Evolutionary conservation across 1,139 yeast genomes (phyloP).

Genomic region (Yamadazyma conglobata): DNA sequence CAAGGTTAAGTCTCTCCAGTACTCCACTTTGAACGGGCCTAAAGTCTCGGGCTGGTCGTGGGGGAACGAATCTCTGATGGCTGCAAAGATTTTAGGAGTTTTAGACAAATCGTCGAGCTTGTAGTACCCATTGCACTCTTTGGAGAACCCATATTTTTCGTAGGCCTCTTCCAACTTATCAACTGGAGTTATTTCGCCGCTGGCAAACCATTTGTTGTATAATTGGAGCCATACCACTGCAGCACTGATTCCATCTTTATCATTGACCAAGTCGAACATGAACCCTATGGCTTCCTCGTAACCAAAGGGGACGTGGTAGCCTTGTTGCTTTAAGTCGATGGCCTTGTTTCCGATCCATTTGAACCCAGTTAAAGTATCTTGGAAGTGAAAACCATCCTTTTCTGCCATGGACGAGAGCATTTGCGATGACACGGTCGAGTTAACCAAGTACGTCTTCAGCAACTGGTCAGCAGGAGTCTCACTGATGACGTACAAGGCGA

Average conservation of each 20-base stretch:
- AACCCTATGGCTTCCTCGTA: slow-evolving; percentile 96
- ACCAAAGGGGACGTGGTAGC: slow-evolving; percentile 77
- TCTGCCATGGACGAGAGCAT: slow-evolving; percentile 70
- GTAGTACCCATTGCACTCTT: slow-evolving; percentile 86
- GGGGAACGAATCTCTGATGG: slow-evolving; percentile 40
- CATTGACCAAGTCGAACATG: slow-evolving; percentile 85
- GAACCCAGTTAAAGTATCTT: slow-evolving; percentile 90
- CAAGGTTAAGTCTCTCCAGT: slow-evolving; percentile 80
- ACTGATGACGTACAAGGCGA: slow-evolving; percentile 63
- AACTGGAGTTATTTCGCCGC: slow-evolving; percentile 31
- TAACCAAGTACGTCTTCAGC: slow-evolving; percentile 56
- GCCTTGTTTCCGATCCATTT: slow-evolving; percentile 97
- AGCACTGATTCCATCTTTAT: slow-evolving; percentile 91
- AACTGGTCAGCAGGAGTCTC: slow-evolving; percentile 26
- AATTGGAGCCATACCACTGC: slow-evolving; percentile 75
- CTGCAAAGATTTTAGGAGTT: slow-evolving; percentile 47
- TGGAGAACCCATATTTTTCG: slow-evolving; percentile 69
- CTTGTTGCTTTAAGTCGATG: slow-evolving; percentile 61
- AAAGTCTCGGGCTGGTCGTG: slow-evolving; percentile 37
- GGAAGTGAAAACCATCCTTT: slow-evolving; percentile 56
- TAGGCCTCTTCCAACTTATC: slow-evolving; percentile 59
- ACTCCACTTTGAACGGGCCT: slow-evolving; percentile 51
- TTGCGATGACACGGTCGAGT: slow-evolving; percentile 91
- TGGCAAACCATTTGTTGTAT: slow-evolving; percentile 47
- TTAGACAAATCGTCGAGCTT: slow-evolving; percentile 55